These are phyloP conservation scores for Scheffersomyces spartinae DNA, from an alignment of 805 yeast genomes.

Conservation along the genomic window DNA sequence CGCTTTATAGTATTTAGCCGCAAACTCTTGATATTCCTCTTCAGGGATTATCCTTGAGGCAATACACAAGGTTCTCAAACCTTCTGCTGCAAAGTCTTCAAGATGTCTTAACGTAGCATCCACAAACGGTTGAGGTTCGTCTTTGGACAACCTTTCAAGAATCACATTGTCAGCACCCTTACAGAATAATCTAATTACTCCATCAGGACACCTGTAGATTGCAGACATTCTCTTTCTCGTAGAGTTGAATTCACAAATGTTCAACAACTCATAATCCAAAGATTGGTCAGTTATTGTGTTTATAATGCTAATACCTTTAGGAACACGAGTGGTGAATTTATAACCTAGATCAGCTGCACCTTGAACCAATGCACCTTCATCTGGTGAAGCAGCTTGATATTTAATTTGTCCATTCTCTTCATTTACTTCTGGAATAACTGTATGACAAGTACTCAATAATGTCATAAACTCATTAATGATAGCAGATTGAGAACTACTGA, in stretches of 20 bases:
- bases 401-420: constrained; percentile 52
- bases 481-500: constrained; percentile 32
- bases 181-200: constrained; percentile 74
- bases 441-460: constrained; percentile 84
- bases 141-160: constrained; percentile 63
- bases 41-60: constrained; percentile 76
- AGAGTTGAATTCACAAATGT: constrained; percentile 93
- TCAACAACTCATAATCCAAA: constrained; percentile 63
- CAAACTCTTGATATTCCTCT: constrained; percentile 69
- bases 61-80: constrained; percentile 87
- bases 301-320: constrained; percentile 64
- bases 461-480: constrained; percentile 68
- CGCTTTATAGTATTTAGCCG: constrained; percentile 56
- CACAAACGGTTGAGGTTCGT: constrained; percentile 60
- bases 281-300: constrained; percentile 33
- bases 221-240: constrained; percentile 98
- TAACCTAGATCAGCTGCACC: constrained; percentile 91
- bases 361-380: constrained; percentile 96
- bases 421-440: constrained; percentile 86
- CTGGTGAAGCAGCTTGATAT: constrained; percentile 98
- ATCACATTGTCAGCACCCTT: constrained; percentile 98
- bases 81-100: constrained; percentile 95
- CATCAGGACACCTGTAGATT: constrained; percentile 88
- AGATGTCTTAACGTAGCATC: constrained; percentile 74
- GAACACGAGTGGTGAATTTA: constrained; percentile 74